Evolutionary conservation across 192 early-diverging fungal species (phyloP), one percentile per base, ranked within the genome.

Genomic region (Dispira parvispora): DNA sequence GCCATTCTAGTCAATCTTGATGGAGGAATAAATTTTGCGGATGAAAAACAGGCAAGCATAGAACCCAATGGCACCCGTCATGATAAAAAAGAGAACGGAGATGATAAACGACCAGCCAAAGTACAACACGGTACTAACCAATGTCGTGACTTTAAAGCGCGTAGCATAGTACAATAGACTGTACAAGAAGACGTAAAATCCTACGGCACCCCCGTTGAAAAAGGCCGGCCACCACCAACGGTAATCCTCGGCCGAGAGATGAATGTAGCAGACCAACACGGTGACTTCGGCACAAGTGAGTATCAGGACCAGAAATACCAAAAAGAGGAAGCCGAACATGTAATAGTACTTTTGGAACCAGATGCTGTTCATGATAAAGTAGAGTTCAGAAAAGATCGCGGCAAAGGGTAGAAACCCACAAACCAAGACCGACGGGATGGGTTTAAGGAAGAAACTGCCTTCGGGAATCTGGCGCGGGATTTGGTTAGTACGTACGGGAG

Each of bases 281-380:
- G 91, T 84, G 20, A 92, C 86, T 62, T 90, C 89, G 6, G 89
- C 85, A 28, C 87, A 87, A 0, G 89, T 91, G 62, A 93, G 62
- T 43, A 91, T 72, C 62, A 96, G 75, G 52, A 96, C 84, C 26
- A 84, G 66, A 72, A 92, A 92, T 8, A 94, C 90, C 56, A 92
- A 65, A 76, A 93, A 82, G 67, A 92, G 70, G 76, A 96, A 92
- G 0, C 93, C 90, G 81, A 90, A 92, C 61, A 93, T 84, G 67
- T 94, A 93, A 75, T 94, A 98, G 25, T 91, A 83, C 67, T 86
- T 84, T 78, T 89, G 86, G 78, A 84, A 85, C 90, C 90, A 94
- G 52, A 96, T 91, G 49, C 84, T 87, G 73, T 88, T 88, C 78
- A 96, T 88, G 62, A 98, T 88, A 73, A 92, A 98, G 75, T 94